These are phyloP conservation scores for Termitomyces sp. DNA, from an alignment of 1,284 basidiomycete genomes.

Conservation along the genomic window DNA sequence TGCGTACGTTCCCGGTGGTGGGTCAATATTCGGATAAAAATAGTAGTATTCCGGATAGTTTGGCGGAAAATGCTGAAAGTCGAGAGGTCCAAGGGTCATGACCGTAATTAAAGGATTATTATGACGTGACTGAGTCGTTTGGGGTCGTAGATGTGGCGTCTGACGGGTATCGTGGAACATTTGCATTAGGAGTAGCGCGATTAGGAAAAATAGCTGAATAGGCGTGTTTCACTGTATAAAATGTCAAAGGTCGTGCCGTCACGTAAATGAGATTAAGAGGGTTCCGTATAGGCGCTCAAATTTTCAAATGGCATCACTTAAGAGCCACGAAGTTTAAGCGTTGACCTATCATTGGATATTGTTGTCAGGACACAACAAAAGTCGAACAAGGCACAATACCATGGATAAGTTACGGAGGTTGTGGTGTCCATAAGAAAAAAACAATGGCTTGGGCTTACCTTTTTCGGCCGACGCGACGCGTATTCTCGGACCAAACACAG, in stretches of 20 bases:
- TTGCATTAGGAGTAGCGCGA: background rate
- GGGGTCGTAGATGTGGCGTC: conserved; percentile 2
- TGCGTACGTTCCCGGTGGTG: background rate
- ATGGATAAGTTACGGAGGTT: conserved; percentile 2
- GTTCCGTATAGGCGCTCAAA: background rate
- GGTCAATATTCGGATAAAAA: background rate
- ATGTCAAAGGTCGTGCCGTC: background rate
- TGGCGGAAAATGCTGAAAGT: background rate
- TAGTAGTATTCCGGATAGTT: background rate
- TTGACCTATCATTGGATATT: conserved; percentile 3
- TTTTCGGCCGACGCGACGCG: conserved; percentile 15
- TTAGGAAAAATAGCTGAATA: background rate
- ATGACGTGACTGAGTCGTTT: background rate
- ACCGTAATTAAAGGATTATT: background rate
- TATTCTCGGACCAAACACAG: conserved; percentile 14
- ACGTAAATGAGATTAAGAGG: conserved; percentile 3
- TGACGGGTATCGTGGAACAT: background rate
- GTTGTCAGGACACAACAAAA: conserved; percentile 3
- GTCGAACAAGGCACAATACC: conserved; percentile 7
- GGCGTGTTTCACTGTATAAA: background rate
- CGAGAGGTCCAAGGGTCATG: background rate
- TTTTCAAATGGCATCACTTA: background rate
- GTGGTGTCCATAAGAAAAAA: conserved; percentile 2
- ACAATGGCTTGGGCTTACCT: conserved; percentile 8
- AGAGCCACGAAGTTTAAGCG: background rate